Evolutionary conservation across 2,329 filamentous ascomycete genomes (phyloP).

Genomic region (Calonectria hongkongensis): DNA sequence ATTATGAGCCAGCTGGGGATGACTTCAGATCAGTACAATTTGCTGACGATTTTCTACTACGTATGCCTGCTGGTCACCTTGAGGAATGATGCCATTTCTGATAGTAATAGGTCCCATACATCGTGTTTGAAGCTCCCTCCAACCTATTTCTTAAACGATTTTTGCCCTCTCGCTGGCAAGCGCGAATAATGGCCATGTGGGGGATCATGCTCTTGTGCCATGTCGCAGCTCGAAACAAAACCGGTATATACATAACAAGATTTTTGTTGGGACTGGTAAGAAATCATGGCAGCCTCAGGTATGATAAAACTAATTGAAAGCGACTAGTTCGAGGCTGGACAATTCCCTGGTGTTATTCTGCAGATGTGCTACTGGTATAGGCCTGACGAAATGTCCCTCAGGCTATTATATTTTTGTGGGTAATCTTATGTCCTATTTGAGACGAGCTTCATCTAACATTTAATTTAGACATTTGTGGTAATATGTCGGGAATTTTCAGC

Average conservation of each 20-base stretch:
- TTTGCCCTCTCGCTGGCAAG: slow-evolving; percentile 62
- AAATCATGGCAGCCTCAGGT: background rate
- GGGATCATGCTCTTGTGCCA: slow-evolving; percentile 4
- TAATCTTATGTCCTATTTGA: no score
- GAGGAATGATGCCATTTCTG: background rate
- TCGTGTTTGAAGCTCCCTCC: slow-evolving; percentile 63
- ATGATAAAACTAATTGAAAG: background rate
- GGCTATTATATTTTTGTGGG: slow-evolving; percentile 11
- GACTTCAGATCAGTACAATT: slow-evolving; percentile 63
- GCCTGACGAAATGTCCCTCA: slow-evolving; percentile 66
- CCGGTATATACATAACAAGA: slow-evolving; percentile 13
- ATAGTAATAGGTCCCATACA: slow-evolving; percentile 59
- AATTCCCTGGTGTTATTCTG: slow-evolving; percentile 65
- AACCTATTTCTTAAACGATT: slow-evolving; percentile 63
- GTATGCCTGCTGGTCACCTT: slow-evolving; percentile 48
- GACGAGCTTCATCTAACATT: background rate
- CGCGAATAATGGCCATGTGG: slow-evolving; percentile 62
- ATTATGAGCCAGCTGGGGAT: slow-evolving; percentile 64
- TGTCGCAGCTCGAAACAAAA: slow-evolving; percentile 11
- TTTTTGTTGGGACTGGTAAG: slow-evolving; percentile 30
- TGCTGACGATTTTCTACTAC: slow-evolving; percentile 63
- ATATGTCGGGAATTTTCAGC: slow-evolving; percentile 62
- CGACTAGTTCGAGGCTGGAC: slow-evolving; percentile 58
- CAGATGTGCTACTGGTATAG: slow-evolving; percentile 70
- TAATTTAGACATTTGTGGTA: background rate